Evolutionary conservation across 176 grass and related monocot species (phyloP).

Genomic region (Bothriochloa decipiens): DNA sequence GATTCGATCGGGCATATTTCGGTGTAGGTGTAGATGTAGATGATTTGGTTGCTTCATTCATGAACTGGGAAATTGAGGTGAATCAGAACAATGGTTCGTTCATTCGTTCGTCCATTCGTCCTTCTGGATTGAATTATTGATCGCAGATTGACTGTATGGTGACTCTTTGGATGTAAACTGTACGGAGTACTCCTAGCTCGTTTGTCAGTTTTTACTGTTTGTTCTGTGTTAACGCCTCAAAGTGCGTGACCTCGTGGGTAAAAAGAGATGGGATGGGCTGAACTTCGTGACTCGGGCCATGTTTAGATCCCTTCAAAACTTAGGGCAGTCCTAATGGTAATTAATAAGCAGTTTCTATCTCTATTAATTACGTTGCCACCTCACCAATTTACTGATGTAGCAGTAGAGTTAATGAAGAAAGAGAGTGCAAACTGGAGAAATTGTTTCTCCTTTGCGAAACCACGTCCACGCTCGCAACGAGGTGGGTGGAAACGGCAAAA

Average conservation of each 20-base stretch:
- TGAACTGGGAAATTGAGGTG: slow-evolving; percentile 15
- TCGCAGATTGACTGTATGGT: background rate
- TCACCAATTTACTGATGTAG: no score
- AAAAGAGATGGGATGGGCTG: slow-evolving; percentile 12
- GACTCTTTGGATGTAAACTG: background rate
- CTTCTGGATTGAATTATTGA: background rate
- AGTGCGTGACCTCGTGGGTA: slow-evolving; percentile 42
- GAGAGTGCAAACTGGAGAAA: no score
- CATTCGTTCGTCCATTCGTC: background rate
- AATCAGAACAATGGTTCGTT: slow-evolving; percentile 19
- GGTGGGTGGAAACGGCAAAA: no score
- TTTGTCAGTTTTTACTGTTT: background rate
- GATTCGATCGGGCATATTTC: slow-evolving; percentile 25
- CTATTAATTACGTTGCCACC: no score
- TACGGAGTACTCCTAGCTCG: background rate
- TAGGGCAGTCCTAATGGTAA: no score
- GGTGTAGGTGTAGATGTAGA: slow-evolving; percentile 35
- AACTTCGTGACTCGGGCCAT: slow-evolving; percentile 37
- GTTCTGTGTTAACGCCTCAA: slow-evolving; percentile 37
- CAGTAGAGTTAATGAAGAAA: no score
- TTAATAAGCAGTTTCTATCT: no score
- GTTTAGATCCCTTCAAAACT: no score
- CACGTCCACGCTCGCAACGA: no score
- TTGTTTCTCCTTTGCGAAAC: no score
- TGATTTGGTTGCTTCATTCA: slow-evolving; percentile 42